These are phyloP conservation scores for Rhodamnia argentea DNA, from an alignment of 345 rosid species.

Conservation along the genomic window DNA sequence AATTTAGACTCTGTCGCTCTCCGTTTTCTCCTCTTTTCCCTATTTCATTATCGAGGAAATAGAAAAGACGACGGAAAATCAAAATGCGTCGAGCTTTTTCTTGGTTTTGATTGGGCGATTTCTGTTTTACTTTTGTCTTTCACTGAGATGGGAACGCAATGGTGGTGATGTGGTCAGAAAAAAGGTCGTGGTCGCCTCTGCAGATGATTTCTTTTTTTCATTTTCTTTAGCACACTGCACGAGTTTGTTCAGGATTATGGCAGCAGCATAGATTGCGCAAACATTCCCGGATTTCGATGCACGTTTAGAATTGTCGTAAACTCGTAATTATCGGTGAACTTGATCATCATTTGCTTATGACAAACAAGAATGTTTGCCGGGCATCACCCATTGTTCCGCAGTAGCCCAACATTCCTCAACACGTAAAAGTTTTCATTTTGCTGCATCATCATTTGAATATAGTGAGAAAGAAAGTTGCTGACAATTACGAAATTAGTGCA, in stretches of 20 bases:
- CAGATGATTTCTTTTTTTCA: no score
- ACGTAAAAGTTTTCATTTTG: neutral
- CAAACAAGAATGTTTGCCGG: neutral
- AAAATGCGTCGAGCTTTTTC: neutral
- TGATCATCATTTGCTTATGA: neutral
- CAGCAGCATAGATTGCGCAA: neutral
- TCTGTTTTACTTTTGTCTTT: neutral
- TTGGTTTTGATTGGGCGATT: neutral
- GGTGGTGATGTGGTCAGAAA: neutral
- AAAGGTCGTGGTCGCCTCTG: neutral
- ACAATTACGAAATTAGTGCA: no score
- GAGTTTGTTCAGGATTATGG: neutral
- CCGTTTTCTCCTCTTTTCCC: neutral
- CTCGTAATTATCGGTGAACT: neutral
- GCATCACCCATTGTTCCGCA: neutral
- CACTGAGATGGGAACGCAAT: neutral
- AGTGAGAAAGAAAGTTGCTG: no score
- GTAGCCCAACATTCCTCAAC: neutral
- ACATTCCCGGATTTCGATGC: neutral
- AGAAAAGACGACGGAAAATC: neutral
- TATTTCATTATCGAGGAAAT: neutral
- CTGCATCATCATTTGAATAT: neutral
- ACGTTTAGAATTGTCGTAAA: neutral
- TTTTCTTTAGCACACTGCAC: conserved; percentile 5
- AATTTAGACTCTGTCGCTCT: neutral